Conservation (phyloP, 1,284 basidiomycete species). For the Puccinia coronata region DNA sequence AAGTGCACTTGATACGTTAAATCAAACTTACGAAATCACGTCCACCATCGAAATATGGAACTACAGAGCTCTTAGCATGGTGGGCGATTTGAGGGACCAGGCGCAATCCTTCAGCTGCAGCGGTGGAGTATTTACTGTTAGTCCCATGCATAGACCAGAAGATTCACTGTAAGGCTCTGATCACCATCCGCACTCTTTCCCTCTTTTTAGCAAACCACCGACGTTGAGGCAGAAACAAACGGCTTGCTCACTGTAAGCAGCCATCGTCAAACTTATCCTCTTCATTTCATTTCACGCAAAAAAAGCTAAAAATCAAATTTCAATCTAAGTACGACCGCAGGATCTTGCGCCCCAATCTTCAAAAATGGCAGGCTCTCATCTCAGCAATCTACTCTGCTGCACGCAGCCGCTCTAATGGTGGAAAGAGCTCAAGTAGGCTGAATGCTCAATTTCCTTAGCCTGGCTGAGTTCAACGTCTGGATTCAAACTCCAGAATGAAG, state of each 20-base stretch:
- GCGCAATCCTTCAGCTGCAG: conserved; percentile 30
- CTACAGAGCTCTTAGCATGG: conserved; percentile 30
- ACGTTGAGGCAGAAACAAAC: conserved; percentile 45
- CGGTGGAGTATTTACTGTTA: conserved; percentile 44
- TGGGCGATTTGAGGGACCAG: conserved; percentile 36
- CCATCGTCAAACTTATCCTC: not conserved
- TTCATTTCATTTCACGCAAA: not conserved
- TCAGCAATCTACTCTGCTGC: conserved; percentile 10
- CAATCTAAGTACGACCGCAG: conserved; percentile 38
- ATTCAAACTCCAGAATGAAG: too few species aligned
- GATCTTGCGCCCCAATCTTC: conserved; percentile 24
- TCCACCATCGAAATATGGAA: conserved; percentile 35
- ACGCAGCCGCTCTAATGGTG: not conserved
- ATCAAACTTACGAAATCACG: conserved; percentile 43
- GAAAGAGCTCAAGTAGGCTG: too few species aligned
- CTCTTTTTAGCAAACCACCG: conserved; percentile 45
- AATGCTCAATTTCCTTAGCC: too few species aligned
- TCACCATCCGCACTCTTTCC: too few species aligned
- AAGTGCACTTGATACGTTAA: conserved; percentile 22
- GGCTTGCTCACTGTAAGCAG: conserved; percentile 34
- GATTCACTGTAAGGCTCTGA: too few species aligned
- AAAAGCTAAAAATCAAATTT: not conserved
- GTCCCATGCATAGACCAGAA: not conserved
- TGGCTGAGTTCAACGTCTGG: too few species aligned
- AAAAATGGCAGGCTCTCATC: conserved; percentile 21